Conservation (phyloP, 2,329 filamentous ascomycete genomes). For the Arachnopeziza araneosa region DNA sequence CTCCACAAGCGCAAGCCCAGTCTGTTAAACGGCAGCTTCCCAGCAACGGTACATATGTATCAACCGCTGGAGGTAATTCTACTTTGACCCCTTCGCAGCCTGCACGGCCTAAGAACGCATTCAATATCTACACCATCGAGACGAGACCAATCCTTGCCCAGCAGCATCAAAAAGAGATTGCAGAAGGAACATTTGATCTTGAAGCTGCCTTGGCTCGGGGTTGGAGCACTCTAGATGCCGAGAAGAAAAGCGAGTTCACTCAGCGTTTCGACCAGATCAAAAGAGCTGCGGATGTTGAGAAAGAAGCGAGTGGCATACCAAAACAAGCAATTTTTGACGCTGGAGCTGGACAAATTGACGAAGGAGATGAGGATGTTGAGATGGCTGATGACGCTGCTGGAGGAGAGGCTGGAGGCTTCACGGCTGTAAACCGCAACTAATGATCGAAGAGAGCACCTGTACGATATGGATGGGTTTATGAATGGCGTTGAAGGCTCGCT, state of each 20-base stretch:
- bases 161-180: slow-evolving; percentile 21
- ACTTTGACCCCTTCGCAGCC: slow-evolving; percentile 4
- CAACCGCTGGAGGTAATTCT: slow-evolving; percentile 4
- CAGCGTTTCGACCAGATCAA: slow-evolving; percentile 26
- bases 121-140: slow-evolving; percentile 28
- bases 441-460: neutral
- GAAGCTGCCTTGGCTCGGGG: slow-evolving; percentile 24
- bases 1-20: slow-evolving; percentile 24
- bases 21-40: slow-evolving; percentile 15
- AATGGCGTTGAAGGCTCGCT: neutral
- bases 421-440: slow-evolving; percentile 25
- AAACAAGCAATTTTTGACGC: slow-evolving; percentile 14
- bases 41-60: slow-evolving; percentile 32
- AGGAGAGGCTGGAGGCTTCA: slow-evolving; percentile 24
- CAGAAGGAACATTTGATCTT: slow-evolving; percentile 24
- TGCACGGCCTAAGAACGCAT: slow-evolving; percentile 21
- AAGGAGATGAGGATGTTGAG: slow-evolving; percentile 28
- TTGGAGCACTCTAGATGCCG: slow-evolving; percentile 23
- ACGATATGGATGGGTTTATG: neutral
- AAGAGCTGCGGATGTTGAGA: slow-evolving; percentile 22
- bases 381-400: slow-evolving; percentile 27
- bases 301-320: slow-evolving; percentile 18
- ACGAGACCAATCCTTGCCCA: slow-evolving; percentile 19
- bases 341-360: slow-evolving; percentile 14
- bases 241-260: slow-evolving; percentile 18